Conservation (phyloP, 441 rosid species). For the Arabidopsis hybrid region DNA sequence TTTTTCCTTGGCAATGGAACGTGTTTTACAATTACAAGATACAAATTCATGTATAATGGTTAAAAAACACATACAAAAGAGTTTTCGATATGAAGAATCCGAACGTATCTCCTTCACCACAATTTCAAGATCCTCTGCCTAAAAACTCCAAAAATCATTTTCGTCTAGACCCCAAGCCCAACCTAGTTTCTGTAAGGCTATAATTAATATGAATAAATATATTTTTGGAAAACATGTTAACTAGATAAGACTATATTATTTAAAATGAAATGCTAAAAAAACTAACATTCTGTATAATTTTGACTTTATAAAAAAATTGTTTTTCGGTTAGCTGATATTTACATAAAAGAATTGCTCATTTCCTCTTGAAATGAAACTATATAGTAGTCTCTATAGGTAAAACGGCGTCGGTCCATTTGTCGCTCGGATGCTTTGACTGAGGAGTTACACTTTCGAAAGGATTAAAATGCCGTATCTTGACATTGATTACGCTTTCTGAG, state of each 20-base stretch:
- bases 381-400: neutral
- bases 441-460: slow-evolving; percentile 68
- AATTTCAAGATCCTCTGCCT: too few species aligned
- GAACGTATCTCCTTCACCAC: too few species aligned
- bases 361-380: slow-evolving; percentile 2
- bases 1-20: too few species aligned
- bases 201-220: too few species aligned
- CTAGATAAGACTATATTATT: neutral
- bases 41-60: too few species aligned
- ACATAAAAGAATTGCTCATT: neutral
- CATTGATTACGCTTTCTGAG: slow-evolving; percentile 40
- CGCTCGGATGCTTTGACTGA: slow-evolving; percentile 39
- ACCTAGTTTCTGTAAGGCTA: too few species aligned
- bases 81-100: too few species aligned
- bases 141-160: too few species aligned
- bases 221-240: neutral
- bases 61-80: too few species aligned
- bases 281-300: neutral
- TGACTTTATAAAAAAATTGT: neutral
- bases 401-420: neutral
- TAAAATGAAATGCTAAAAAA: neutral
- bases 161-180: too few species aligned
- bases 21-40: too few species aligned
- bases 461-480: slow-evolving; percentile 65
- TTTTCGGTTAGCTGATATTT: neutral